Base-by-base conservation (phyloP, 805 yeast genomes). In the Wickerhamiella dianesei region DNA sequence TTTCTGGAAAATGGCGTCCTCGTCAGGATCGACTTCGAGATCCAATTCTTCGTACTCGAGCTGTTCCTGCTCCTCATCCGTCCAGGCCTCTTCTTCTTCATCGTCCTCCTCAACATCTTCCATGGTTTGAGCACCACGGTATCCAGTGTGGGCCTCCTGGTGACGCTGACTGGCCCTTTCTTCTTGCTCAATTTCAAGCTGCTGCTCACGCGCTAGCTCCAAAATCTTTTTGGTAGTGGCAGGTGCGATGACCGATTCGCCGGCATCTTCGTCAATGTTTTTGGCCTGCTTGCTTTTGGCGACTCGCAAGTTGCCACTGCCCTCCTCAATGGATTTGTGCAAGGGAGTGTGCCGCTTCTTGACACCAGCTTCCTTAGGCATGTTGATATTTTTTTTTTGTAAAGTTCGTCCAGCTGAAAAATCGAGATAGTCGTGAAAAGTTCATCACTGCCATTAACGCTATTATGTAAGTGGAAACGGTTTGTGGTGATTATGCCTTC, bases 151-250 rank as follows among this genome's bases (percentile, higher is more conserved):
- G 9, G n/a, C 18, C 21, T 20, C 25, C 41, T 21, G 43, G 9
- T 37, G 21, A 4, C 14, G 37, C 16, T 18, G 14, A 5, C 16
- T 46, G 4, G 52, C 56, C 12, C 48, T 54, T 18, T 59, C 63
- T 41, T 84, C 95, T 43, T 70, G 78, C 46, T 77, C 88, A 18
- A 88, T 62, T 60, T 92, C 99, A 41, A 83, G 87, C 64, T 87
- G 96, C 67, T 92, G 99, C 58, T 82, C 89, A 56, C 75, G 79
- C 17, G 98, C 99, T 51, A 92, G 71, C 61, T 82, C 84, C 54
- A 92, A 70, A 63, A 92, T 88, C 65, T 77, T 85, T 64, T 94
- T 73, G 1, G 96, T 84, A 25, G 85, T 68, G 17, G 77, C 70
- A 17, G 96, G 82, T 67, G 89, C 96, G 37, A 92, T 71, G 55